Percentiles rank a stretch among this genome's conserved stretches.
These are phyloP conservation scores for Obelidium mucronatum DNA, from an alignment of 192 early-diverging fungal species.

Conservation along the genomic window DNA sequence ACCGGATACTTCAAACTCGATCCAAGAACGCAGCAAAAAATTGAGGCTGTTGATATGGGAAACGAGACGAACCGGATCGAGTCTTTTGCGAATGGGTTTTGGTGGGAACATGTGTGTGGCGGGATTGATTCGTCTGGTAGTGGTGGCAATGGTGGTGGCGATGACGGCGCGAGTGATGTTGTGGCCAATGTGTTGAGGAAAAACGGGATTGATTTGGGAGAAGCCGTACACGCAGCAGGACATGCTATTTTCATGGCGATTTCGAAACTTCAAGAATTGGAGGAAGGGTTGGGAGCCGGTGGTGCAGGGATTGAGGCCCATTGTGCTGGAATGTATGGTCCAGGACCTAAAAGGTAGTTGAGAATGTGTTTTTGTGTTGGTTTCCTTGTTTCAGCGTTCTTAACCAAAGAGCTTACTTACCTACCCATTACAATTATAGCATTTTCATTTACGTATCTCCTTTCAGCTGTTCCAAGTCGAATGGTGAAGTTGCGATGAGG, in stretches of 20 bases:
- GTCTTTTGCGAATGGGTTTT: conserved; percentile 46
- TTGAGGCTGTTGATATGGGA: conserved; percentile 51
- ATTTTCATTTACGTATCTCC: background rate
- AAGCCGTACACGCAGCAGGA: conserved; percentile 59
- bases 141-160: background rate
- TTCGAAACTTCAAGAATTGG: conserved; percentile 38
- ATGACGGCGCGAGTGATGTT: conserved; percentile 9
- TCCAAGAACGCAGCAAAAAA: conserved; percentile 34
- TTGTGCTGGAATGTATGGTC: background rate
- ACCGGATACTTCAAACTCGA: conserved; percentile 68
- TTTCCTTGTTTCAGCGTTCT: background rate
- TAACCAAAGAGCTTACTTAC: too few species aligned
- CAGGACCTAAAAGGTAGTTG: background rate
- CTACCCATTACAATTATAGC: too few species aligned
- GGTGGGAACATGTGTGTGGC: conserved; percentile 53
- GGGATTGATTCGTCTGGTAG: background rate
- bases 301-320: conserved; percentile 27
- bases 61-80: conserved; percentile 57
- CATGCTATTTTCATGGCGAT: conserved; percentile 51
- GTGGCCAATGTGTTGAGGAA: conserved; percentile 27
- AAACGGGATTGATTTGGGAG: conserved; percentile 44
- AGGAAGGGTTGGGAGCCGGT: conserved; percentile 34
- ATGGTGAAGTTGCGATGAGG: conserved; percentile 35
- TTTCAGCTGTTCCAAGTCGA: conserved; percentile 52
- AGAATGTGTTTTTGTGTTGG: background rate